Conservation (phyloP, 257 asterid species). For the Solanum habrochaites region DNA sequence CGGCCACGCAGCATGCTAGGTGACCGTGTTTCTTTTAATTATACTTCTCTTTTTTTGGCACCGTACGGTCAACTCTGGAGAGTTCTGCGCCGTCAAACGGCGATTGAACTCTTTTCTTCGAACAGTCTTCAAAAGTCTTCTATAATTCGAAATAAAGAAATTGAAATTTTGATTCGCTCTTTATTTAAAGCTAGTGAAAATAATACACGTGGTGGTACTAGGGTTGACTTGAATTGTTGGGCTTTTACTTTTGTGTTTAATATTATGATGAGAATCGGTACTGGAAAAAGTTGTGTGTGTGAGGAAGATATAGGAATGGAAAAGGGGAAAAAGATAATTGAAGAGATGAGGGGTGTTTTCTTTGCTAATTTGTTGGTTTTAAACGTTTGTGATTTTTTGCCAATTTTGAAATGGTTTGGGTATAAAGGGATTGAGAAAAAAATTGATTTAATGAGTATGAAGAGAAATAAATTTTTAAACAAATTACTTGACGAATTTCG, state of each 20-base stretch:
- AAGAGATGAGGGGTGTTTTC: slow-evolving; percentile 13
- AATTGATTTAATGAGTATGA: slow-evolving; percentile 2
- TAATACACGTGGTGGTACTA: not conserved
- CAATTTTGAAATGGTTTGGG: slow-evolving; percentile 46
- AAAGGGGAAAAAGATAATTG: slow-evolving; percentile 15
- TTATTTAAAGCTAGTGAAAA: not conserved
- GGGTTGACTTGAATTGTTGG: slow-evolving; percentile 24
- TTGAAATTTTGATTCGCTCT: slow-evolving; percentile 3
- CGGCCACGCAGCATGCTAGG: slow-evolving; percentile 22
- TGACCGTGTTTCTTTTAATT: slow-evolving; percentile 30
- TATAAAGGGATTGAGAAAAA: slow-evolving; percentile 37
- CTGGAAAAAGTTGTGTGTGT: slow-evolving; percentile 22
- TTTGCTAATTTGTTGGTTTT: not conserved
- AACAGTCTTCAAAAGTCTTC: slow-evolving; percentile 27
- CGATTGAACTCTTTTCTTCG: slow-evolving; percentile 25
- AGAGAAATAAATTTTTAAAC: slow-evolving; percentile 29
- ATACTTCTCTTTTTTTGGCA: slow-evolving; percentile 4
- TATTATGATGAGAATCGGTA: slow-evolving; percentile 16
- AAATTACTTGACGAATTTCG: not conserved
- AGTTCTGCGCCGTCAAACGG: slow-evolving; percentile 19
- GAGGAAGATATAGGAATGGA: slow-evolving; percentile 25
- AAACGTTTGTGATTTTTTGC: slow-evolving; percentile 41
- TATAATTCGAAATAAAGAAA: slow-evolving; percentile 18
- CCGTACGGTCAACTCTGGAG: slow-evolving; percentile 44
- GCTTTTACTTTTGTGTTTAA: slow-evolving; percentile 20